Evolutionary conservation across 306 rosid species (phyloP), one percentile per base, ranked within the genome.

Genomic region (Astragalus membranaceus): DNA sequence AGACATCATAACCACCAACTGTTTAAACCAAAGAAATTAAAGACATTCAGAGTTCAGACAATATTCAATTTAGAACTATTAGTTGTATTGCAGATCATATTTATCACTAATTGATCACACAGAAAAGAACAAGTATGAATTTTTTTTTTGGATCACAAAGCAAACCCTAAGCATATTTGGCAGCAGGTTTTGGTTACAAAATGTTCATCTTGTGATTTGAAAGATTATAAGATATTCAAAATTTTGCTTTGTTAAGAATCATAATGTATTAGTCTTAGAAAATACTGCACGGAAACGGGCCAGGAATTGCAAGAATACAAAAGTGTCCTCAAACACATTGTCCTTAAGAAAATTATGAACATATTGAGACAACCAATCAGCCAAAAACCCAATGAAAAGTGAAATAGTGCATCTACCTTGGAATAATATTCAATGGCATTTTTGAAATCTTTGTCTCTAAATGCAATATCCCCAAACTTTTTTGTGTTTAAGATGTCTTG

Each of bases 401-500:
- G 50, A 46, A 71, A 76, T 36, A 42, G 35, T 23, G 64, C 15
- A 75, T 23, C 11, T 79, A 90, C 98, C 97, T 93, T 88, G 2
- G 98, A 93, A 78, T 93, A 93, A 80, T 85, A 88, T 79, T 93
- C 98, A 3, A 93, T 90, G n/a, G 98, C 92, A 67, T 76, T 88
- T 69, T 90, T 90, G 83, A 90, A 93, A 77, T 90, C 96, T 84
- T 90, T 90, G 81, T 93, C 98, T 70, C 97, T 88, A 56, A 93
- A 93, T 72, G 98, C 96, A 76, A 90, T 88, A 79, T 93, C 97
- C 54, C 98, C 98, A 74, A 84, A 85, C 81, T 90, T 93, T 71
- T 90, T 93, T 4, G 96, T 88, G 81, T 93, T 90, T 81, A 93
- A 74, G 88, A 90, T 93, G 14, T 93, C 97, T 82, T 90, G 98